Evolutionary conservation across 176 grass and related monocot genomes (phyloP).

Genomic region (Eleusine coracana): DNA sequence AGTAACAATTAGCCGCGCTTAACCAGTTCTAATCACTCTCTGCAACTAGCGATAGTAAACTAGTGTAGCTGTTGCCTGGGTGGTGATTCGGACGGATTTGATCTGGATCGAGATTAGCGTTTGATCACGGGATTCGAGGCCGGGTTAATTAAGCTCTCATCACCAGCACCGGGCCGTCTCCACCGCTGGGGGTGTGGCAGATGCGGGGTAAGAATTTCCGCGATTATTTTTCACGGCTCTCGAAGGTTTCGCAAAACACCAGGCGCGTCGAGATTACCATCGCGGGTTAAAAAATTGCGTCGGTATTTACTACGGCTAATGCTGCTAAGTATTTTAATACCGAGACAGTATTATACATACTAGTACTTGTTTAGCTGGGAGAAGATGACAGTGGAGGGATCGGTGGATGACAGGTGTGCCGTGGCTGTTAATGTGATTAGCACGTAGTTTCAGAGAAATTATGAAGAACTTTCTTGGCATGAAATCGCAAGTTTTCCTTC

Average conservation of each 20-base stretch:
- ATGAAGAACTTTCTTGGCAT: background rate
- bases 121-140: conserved; percentile 43
- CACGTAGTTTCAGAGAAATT: background rate
- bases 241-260: conserved; percentile 20
- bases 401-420: background rate
- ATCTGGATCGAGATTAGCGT: conserved; percentile 46
- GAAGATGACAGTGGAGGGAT: background rate
- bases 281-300: background rate
- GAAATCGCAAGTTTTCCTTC: background rate
- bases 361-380: background rate
- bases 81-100: conserved; percentile 32
- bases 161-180: conserved; percentile 22
- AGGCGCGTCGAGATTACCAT: conserved; percentile 38
- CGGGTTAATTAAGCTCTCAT: conserved; percentile 32
- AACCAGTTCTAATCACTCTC: background rate
- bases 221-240: conserved; percentile 25
- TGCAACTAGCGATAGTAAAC: background rate
- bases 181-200: background rate
- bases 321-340: background rate
- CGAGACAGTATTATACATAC: background rate
- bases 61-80: background rate
- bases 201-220: background rate
- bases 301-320: background rate
- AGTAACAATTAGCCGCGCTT: background rate
- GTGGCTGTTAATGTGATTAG: background rate